These are phyloP conservation scores for Tubosaeta sp. DNA, from an alignment of 768 basidiomycete genomes.

Conservation along the genomic window DNA sequence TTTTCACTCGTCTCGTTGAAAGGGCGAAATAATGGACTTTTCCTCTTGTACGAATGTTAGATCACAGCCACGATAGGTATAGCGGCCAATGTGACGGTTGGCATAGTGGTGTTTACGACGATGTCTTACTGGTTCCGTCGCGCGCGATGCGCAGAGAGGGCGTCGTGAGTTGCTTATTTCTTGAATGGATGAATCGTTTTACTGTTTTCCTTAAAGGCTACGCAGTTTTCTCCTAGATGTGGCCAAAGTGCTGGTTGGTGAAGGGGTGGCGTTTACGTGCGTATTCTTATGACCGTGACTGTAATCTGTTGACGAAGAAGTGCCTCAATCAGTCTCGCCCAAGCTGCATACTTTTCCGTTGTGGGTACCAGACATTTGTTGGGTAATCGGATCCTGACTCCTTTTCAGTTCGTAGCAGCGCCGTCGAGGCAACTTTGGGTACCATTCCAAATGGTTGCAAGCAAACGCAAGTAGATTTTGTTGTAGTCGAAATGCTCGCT, in stretches of 20 bases:
- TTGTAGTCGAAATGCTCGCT: neutral
- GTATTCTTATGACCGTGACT: conserved; percentile 3
- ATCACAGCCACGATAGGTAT: conserved; percentile 11
- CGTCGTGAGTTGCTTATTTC: conserved; percentile 10
- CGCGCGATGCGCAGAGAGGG: conserved; percentile 12
- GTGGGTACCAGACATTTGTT: conserved; percentile 13
- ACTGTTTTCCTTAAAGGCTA: conserved; percentile 9
- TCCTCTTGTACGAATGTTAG: conserved; percentile 5
- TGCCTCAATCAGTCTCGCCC: conserved; percentile 11
- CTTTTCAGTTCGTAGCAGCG: conserved; percentile 18
- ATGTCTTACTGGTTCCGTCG: conserved; percentile 22
- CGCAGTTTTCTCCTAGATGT: conserved; percentile 1
- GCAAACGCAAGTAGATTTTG: conserved; percentile 17
- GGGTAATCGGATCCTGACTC: neutral
- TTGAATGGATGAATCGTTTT: neutral
- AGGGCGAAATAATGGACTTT: neutral
- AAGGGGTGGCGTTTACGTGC: conserved; percentile 24
- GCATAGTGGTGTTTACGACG: conserved; percentile 11
- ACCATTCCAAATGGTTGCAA: conserved; percentile 24
- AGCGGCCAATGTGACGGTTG: conserved; percentile 2
- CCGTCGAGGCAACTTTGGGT: conserved; percentile 25
- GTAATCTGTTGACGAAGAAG: neutral
- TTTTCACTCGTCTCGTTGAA: neutral
- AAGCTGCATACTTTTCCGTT: conserved; percentile 13
- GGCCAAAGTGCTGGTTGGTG: conserved; percentile 6